Percentiles rank a stretch among this genome's conserved stretches.
phyloP scores from a whole-genome alignment of 805 yeast genomes.

The Metahyphopichia silvanorum region DNA sequence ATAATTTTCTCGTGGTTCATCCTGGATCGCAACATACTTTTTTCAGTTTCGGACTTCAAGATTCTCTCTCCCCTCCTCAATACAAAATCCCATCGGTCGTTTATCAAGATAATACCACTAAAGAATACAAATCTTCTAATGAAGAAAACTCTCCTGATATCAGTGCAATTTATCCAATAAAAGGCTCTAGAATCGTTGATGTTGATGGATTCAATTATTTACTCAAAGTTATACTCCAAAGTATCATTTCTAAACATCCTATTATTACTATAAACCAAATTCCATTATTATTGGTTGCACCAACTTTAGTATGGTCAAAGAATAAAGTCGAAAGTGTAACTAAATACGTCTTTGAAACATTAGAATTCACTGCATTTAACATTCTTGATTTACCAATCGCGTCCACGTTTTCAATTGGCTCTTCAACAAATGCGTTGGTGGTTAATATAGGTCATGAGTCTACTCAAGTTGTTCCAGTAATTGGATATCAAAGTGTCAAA shows the following conservation, averaged over 20 bases:
- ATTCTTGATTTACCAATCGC: constrained; percentile 67
- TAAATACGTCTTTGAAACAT: constrained; percentile 68
- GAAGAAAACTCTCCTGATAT: constrained; percentile 19
- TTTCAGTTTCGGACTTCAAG: constrained; percentile 79
- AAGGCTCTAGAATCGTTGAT: constrained; percentile 60
- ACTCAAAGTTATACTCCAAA: constrained; percentile 42
- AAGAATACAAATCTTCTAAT: constrained; percentile 36
- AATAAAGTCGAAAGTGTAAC: constrained; percentile 65
- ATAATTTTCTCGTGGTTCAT: constrained; percentile 54
- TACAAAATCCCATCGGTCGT: constrained; percentile 77
- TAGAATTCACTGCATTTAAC: constrained; percentile 71
- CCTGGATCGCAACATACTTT: constrained; percentile 77
- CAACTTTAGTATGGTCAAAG: constrained; percentile 65
- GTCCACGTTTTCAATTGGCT: constrained; percentile 70
- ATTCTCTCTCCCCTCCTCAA: constrained; percentile 70
- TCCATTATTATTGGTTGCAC: constrained; percentile 67
- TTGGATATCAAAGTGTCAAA: constrained; percentile 62
- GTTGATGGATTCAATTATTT: constrained; percentile 68
- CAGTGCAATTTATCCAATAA: constrained; percentile 58
- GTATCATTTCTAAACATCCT: constrained; percentile 35
- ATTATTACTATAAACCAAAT: constrained; percentile 57
- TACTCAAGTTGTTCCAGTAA: constrained; percentile 76
- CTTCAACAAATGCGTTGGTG: constrained; percentile 62
- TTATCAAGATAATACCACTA: constrained; percentile 41
- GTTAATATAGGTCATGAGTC: constrained; percentile 77